These are phyloP conservation scores for Fusarium keratoplasticum DNA, from an alignment of 2,329 filamentous ascomycete species.

Conservation along the genomic window DNA sequence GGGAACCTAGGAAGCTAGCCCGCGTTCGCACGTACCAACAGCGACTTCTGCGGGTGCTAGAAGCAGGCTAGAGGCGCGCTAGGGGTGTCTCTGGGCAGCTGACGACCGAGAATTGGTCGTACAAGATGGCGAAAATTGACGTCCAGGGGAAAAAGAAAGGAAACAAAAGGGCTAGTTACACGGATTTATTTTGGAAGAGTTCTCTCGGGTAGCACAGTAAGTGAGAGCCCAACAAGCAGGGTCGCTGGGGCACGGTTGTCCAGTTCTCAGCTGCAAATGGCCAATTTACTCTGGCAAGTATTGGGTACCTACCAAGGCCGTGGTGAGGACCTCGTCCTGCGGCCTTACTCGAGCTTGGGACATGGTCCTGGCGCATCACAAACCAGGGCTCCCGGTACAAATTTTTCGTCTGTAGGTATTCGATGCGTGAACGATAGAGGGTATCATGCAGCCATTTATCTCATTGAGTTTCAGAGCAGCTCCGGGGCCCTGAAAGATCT, in stretches of 20 bases:
- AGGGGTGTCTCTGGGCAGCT: conserved; percentile 30
- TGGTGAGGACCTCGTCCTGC: conserved; percentile 24
- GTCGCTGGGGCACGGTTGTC: conserved; percentile 4
- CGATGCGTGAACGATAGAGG: neutral
- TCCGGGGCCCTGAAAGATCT: neutral
- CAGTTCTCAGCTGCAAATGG: conserved; percentile 2
- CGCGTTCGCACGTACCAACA: conserved; percentile 13
- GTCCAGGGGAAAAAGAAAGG: neutral
- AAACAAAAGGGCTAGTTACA: neutral
- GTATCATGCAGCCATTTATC: neutral
- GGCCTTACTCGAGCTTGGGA: conserved; percentile 2
- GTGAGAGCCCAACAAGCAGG: conserved; percentile 2
- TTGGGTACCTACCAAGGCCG: conserved; percentile 19
- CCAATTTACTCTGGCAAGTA: conserved; percentile 2
- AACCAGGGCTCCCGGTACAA: conserved; percentile 28
- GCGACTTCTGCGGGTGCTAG: conserved; percentile 25
- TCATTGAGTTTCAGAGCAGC: conserved; percentile 1
- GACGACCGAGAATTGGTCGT: conserved; percentile 9
- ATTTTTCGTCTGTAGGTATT: neutral
- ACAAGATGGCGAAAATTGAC: conserved; percentile 9
- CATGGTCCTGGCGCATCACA: conserved; percentile 20
- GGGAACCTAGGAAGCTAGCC: conserved; percentile 7
- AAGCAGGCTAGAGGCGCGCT: conserved; percentile 35
- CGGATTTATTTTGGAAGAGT: neutral
- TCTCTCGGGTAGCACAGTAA: neutral